Conservation (phyloP, 768 basidiomycete genomes). For the Cyclocybe cylindracea region DNA sequence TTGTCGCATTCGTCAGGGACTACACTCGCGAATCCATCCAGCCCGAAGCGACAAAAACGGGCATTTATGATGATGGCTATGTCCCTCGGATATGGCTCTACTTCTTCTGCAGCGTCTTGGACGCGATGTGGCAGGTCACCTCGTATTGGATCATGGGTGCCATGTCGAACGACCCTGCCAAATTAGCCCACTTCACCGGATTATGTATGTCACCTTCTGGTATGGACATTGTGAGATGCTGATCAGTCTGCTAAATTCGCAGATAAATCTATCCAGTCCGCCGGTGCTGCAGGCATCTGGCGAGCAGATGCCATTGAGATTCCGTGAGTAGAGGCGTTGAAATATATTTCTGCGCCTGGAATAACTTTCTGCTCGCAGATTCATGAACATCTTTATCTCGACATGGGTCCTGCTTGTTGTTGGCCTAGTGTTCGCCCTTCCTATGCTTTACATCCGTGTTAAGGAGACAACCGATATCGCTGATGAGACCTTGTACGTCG, state of each 20-base stretch:
- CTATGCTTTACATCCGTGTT: conserved; percentile 73
- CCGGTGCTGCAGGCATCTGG: conserved; percentile 75
- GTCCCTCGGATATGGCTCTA: conserved; percentile 59
- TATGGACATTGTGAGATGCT: not conserved
- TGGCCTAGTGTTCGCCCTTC: conserved; percentile 65
- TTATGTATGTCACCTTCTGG: conserved; percentile 58
- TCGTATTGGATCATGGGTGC: conserved; percentile 85
- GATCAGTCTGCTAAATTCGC: not conserved
- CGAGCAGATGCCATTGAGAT: conserved; percentile 60
- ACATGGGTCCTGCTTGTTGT: conserved; percentile 65
- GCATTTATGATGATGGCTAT: conserved; percentile 59
- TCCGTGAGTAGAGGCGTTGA: conserved; percentile 49
- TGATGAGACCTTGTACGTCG: conserved; percentile 52
- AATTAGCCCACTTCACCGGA: conserved; percentile 78
- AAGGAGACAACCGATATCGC: conserved; percentile 53
- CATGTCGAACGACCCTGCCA: conserved; percentile 81
- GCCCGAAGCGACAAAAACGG: conserved; percentile 43
- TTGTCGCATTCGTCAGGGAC: conserved; percentile 30
- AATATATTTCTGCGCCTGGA: not conserved
- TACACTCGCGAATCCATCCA: conserved; percentile 61
- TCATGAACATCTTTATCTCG: not conserved
- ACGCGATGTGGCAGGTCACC: conserved; percentile 85
- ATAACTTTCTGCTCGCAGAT: too few relatives aligned
- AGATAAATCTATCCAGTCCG: conserved; percentile 68
- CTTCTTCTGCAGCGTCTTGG: conserved; percentile 73